A percentile compares a stretch with the other conserved stretches of the same genome.
phyloP scores from a whole-genome alignment of 208 protist species.

The Angomonas desouzai region DNA sequence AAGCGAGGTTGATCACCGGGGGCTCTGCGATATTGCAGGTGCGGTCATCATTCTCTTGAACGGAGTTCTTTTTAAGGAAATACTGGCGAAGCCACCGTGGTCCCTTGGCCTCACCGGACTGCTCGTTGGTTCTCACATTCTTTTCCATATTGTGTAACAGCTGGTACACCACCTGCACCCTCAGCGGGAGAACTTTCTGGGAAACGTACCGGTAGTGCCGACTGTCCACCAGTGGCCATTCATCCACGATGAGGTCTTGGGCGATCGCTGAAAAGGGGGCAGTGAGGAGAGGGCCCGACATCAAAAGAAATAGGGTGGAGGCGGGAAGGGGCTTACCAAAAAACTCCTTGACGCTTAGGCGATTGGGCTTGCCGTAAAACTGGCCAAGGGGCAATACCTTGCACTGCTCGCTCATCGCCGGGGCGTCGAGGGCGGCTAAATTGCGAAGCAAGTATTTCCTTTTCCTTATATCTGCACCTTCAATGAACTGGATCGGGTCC shows the following conservation, averaged over 20 bases:
- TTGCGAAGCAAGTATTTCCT: constrained; percentile 38
- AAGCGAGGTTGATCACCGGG: constrained; percentile 49
- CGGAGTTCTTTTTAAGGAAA: constrained; percentile 27
- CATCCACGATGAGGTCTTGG: constrained; percentile 59
- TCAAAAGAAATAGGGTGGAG: constrained; percentile 65
- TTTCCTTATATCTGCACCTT: constrained; percentile 17
- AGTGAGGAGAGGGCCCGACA: constrained; percentile 56
- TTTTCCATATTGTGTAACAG: constrained; percentile 31
- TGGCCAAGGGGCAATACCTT: constrained; percentile 26
- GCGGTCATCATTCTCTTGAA: constrained; percentile 20
- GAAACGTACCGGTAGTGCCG: constrained; percentile 56
- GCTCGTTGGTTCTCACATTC: too few relatives aligned
- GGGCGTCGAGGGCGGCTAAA: constrained; percentile 46
- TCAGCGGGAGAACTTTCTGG: constrained; percentile 73
- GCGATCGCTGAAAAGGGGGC: constrained; percentile 57
- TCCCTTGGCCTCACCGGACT: constrained; percentile 2
- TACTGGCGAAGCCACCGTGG: constrained; percentile 64
- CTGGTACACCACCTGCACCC: constrained; percentile 72
- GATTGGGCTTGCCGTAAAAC: constrained; percentile 33
- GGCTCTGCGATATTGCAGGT: constrained; percentile 42
- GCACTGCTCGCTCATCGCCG: constrained; percentile 33
- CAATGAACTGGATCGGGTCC: neutral
- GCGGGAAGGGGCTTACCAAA: constrained; percentile 63
- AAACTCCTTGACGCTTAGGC: constrained; percentile 16
- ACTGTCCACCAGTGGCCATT: constrained; percentile 85